Evolutionary conservation across 2,329 filamentous ascomycete species (phyloP).

Genomic region (Teratosphaeria pseudoeucalypti): DNA sequence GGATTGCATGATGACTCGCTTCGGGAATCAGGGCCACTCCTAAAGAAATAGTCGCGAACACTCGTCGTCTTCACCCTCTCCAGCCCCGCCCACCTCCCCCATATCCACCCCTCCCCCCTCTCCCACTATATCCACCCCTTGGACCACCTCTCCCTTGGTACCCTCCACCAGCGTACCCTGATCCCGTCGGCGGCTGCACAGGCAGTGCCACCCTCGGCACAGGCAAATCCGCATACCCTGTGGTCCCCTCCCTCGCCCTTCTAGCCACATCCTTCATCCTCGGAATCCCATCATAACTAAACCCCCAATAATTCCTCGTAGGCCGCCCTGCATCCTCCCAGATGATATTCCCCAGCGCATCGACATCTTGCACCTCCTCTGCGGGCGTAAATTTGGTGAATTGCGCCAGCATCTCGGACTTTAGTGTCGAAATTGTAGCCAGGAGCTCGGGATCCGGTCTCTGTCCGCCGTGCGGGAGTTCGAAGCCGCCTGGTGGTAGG

Average conservation of each 20-base stretch:
- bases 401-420: conserved; percentile 15
- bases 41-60: too few relatives aligned
- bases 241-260: conserved; percentile 7
- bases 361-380: conserved; percentile 21
- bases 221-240: conserved; percentile 11
- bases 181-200: background rate
- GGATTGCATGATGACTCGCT: too few relatives aligned
- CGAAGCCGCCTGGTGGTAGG: conserved; percentile 17
- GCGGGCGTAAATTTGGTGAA: conserved; percentile 19
- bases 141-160: background rate
- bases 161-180: background rate
- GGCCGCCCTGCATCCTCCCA: conserved; percentile 21
- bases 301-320: conserved; percentile 24
- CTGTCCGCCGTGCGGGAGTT: conserved; percentile 14
- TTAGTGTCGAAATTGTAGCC: conserved; percentile 13
- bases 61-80: background rate
- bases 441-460: conserved; percentile 11
- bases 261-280: conserved; percentile 13
- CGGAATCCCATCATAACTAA: conserved; percentile 14
- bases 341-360: conserved; percentile 22
- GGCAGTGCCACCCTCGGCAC: background rate
- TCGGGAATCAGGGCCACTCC: too few relatives aligned
- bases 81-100: background rate
- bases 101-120: background rate
- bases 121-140: background rate